Base-by-base conservation (phyloP, 2,329 filamentous ascomycete genomes). In the Phialophora verrucosa region DNA sequence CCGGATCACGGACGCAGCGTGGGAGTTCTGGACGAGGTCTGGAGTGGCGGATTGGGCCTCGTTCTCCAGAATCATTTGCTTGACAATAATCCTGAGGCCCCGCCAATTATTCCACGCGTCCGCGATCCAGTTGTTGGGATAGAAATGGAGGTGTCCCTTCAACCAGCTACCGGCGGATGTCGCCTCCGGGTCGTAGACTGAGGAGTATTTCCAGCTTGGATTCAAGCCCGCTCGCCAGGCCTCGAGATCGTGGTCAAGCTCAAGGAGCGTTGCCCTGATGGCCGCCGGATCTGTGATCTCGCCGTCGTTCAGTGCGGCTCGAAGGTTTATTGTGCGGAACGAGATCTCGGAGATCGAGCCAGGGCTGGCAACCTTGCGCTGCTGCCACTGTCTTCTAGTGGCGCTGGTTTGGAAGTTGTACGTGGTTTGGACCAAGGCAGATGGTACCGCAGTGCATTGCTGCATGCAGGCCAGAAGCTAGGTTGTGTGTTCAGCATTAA, bases 61-160 rank as follows among this genome's bases (percentile, higher is more conserved):
- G 25, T 54, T 56, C 14, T 66, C 27, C 14, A 63, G 6, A 14
- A 59, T 49, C n/a, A 63, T 54, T 31, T 66, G 64, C n/a, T 59
- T 59, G 14, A 63, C 55, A 5, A 63, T 10, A 2, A 63, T 35
- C n/a, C 64, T 60, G 11, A 63, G 17, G n/a, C 42, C 35, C 20
- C 64, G 59, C 64, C 64, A 66, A 31, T 59, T 63, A 42, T 66
- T 66, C 64, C 64, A 66, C n/a, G 60, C 64, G 29, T 66, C 64
- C 29, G 64, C 64, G 23, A 63, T 54, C 64, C 64, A 66, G 7
- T 59, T 60, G 32, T 47, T 66, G 27, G 44, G 20, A n/a, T 66
- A 66, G 10, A 59, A 29, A 25, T 66, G 64, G 6, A 20, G 47
- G 17, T 44, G 23, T n/a, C 60, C 55, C 20, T 49, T 29, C 31